Conservation (phyloP, 2,329 filamentous ascomycete genomes). For the Monosporascus sp. region DNA sequence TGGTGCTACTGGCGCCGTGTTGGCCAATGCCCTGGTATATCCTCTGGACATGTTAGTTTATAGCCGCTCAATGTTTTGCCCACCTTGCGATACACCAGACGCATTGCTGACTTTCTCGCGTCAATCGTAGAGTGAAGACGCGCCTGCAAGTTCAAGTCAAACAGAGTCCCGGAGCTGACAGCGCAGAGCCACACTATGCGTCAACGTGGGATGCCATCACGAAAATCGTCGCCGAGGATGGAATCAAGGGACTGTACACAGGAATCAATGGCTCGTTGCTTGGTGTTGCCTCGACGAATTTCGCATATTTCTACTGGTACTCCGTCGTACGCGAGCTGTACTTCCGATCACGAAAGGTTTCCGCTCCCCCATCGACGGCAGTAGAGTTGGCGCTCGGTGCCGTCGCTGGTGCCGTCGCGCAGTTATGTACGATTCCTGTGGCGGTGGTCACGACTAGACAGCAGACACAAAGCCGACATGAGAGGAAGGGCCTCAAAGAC, state of each 20-base stretch:
- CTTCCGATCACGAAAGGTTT: conserved; percentile 50
- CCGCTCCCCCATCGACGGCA: conserved; percentile 64
- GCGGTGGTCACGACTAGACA: conserved; percentile 93
- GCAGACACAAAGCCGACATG: conserved; percentile 81
- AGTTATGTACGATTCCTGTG: conserved; percentile 94
- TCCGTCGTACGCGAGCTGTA: conserved; percentile 82
- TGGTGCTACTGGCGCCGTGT: conserved; percentile 85
- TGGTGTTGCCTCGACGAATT: conserved; percentile 95
- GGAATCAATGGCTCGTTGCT: conserved; percentile 83
- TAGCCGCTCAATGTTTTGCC: conserved; percentile 1
- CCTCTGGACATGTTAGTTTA: conserved; percentile 84
- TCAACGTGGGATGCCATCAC: conserved; percentile 84
- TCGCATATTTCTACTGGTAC: conserved; percentile 99
- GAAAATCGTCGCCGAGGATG: conserved; percentile 79
- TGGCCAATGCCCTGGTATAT: conserved; percentile 94
- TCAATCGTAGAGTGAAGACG: conserved; percentile 74
- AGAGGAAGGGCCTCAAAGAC: conserved; percentile 80
- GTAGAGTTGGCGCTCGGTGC: conserved; percentile 83
- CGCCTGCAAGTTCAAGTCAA: conserved; percentile 93
- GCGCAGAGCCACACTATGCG: conserved; percentile 67
- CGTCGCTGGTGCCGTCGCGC: conserved; percentile 81
- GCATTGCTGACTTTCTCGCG: conserved; percentile 8
- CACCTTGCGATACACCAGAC: conserved; percentile 1
- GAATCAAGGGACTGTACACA: conserved; percentile 76
- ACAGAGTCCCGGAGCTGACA: conserved; percentile 39